These are phyloP conservation scores for Sporobolus alterniflorus DNA, from an alignment of 202 grass and related monocot species.

Conservation along the genomic window DNA sequence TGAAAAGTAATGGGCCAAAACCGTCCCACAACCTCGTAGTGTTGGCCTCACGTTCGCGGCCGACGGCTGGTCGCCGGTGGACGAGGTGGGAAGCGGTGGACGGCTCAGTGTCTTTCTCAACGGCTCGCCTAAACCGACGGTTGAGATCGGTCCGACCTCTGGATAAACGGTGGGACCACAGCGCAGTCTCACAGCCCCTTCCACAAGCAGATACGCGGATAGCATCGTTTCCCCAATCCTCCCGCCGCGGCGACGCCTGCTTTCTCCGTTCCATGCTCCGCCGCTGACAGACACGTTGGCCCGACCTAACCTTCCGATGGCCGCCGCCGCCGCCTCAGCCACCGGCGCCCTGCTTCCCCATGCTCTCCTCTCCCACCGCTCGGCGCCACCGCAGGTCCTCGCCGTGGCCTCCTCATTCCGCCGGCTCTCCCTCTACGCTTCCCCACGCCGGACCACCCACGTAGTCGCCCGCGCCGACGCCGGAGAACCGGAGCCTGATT, in stretches of 20 bases:
- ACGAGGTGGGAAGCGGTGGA: too few species aligned
- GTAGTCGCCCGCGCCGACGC: slow-evolving; percentile 31
- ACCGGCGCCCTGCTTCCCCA: slow-evolving; percentile 47
- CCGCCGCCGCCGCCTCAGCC: slow-evolving; percentile 37
- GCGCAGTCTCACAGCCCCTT: slow-evolving; percentile 8
- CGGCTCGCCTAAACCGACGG: background rate
- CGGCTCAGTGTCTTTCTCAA: background rate
- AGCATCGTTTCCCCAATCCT: slow-evolving; percentile 46
- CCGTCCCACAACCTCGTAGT: too few species aligned
- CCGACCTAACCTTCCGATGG: slow-evolving; percentile 45
- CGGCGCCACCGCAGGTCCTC: slow-evolving; percentile 36
- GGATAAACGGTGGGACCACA: slow-evolving; percentile 23
- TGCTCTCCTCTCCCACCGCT: slow-evolving; percentile 44
- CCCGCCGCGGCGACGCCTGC: slow-evolving; percentile 18
- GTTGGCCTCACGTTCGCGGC: too few species aligned
- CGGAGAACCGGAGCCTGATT: slow-evolving; percentile 43
- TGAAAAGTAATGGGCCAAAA: too few species aligned
- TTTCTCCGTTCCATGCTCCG: slow-evolving; percentile 43
- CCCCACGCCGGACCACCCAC: slow-evolving; percentile 38
- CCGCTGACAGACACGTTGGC: slow-evolving; percentile 40
- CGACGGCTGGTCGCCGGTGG: too few species aligned
- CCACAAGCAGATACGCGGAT: slow-evolving; percentile 46
- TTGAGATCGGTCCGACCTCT: background rate
- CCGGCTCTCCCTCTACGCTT: slow-evolving; percentile 41
- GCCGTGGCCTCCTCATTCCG: slow-evolving; percentile 42